Percentiles rank a stretch among this genome's conserved stretches.
These are phyloP conservation scores for Pseudogymnoascus sp. DNA, from an alignment of 2,329 filamentous ascomycete species.

Conservation along the genomic window DNA sequence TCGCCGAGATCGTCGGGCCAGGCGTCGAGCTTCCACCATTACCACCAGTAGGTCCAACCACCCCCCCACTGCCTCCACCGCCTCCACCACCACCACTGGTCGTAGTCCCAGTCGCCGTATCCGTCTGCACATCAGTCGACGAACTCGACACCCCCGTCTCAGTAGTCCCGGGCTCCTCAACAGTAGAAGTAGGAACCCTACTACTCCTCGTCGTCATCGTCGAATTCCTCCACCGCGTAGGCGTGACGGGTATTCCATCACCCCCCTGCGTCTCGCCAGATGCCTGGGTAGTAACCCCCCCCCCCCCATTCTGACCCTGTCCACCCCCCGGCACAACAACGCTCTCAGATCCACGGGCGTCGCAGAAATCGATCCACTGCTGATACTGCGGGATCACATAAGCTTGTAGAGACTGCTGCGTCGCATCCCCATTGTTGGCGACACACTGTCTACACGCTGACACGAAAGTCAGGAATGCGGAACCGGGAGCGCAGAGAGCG, in stretches of 20 bases:
- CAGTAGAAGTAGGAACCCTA: background rate
- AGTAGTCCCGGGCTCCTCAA: background rate
- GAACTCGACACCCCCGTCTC: background rate
- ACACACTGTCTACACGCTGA: slow-evolving; percentile 30
- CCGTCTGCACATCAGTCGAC: background rate
- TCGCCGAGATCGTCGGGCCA: background rate
- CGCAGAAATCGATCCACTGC: slow-evolving; percentile 22
- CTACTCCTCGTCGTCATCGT: background rate
- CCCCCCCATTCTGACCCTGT: background rate
- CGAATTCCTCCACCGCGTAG: background rate
- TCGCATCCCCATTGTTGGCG: slow-evolving; percentile 10
- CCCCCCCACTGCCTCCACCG: background rate
- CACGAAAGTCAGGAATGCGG: slow-evolving; percentile 34
- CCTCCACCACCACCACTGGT: background rate
- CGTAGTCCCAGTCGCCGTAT: background rate
- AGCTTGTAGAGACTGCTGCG: slow-evolving; percentile 11
- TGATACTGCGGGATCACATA: slow-evolving; percentile 19
- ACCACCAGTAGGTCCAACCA: background rate
- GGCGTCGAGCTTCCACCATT: background rate
- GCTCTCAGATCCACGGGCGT: slow-evolving; percentile 12
- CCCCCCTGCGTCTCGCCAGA: background rate
- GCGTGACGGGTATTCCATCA: background rate
- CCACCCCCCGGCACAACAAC: background rate
- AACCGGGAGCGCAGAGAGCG: slow-evolving; percentile 36
- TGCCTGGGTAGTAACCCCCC: background rate